Base-by-base conservation (phyloP, 2,329 filamentous ascomycete species). In the Westerdykella sp. region DNA sequence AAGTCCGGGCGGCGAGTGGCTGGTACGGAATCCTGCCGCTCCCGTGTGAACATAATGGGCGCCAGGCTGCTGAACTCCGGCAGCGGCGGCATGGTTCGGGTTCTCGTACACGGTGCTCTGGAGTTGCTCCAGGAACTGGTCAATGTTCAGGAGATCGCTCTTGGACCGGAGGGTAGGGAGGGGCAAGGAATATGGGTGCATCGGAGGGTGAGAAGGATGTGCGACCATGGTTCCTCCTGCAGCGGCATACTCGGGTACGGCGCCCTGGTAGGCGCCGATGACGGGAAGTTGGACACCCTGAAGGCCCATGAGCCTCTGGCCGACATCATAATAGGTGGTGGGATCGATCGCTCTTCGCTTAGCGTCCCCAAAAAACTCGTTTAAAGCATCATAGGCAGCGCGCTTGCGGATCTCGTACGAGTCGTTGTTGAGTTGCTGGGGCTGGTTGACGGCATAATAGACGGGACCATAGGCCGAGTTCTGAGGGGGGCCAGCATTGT, bases 31-130 rank as follows among this genome's bases (percentile, higher is more conserved):
- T 3, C 25, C 25, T 50, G 65, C 68, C 45, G 74, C 65, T 37
- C 68, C 69, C 39, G 69, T 67, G 47, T 76, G 75, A 14, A 80
- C 70, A 57, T 85, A 83, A 62, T 88, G 84, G 13, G 79, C 72
- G 46, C 82, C 83, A 40, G 85, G 81, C 49, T 89, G 81, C 56
- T 86, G 85, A 45, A 94, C 79, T 45, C 87, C 85, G 35, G 85
- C 84, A 11, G 81, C 81, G 2, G 87, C 87, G 25, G 88, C 84
- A 40, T 89, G 84, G 56, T 83, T 87, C 43, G 89, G 83, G 66
- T 84, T 95, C 71, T 97, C 93, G 64, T 97, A 97, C 39, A 97
- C 88, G 37, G 91, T 96, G 51, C 85, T 83, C 70, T 96, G 90
- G 76, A 97, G 91, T 70, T 96, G 88, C 70, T 95, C 89, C 43